Evolutionary conservation across 2,329 filamentous ascomycete species (phyloP), one percentile per base, ranked within the genome.

Genomic region (Exophiala calicioides): DNA sequence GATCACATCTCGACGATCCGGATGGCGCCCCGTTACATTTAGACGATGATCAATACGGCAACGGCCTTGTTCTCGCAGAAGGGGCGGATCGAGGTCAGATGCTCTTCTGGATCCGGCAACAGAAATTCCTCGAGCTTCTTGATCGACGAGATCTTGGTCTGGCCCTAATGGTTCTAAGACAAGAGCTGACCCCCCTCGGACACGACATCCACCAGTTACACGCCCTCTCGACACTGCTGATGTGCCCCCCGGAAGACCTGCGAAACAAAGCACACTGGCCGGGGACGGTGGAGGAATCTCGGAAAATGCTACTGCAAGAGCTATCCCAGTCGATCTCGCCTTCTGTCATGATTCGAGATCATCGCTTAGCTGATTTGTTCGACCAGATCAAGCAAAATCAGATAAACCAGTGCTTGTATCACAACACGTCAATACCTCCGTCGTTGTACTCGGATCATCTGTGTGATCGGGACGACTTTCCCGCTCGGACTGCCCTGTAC

Each of bases 261-360:
- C 86, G 83, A 65, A 64, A 68, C 3, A 87, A 87, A 66, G 87
- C 90, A 1, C 78, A 81, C 7, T 97, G 91, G 90, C 88, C 95
- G 64, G 90, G 89, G 10, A 85, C 89, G 1, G 69, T 78, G 32
- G 88, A 86, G 31, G 71, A 81, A 46, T 95, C 90, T 31, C 82
- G 91, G 53, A 81, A 82, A 54, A 72, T 76, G 12, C 70, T 97
- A 3, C 77, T 97, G 15, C 88, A 87, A 1, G 82, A 93, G 50
- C 72, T 97, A 24, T 95, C 90, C 18, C 88, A 79, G 73, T 95
- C 82, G 46, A 95, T 98, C 65, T 95, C 93, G 1, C 91, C 93
- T 0, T 93, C 90, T 3, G 88, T 95, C 33, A 97, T 98, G 90
- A 86, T 98, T 44, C 93, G 93, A 1, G 88, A 95, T 62, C 88